Evolutionary conservation across 768 basidiomycete species (phyloP).

Genomic region (Rhizopogon sp.): DNA sequence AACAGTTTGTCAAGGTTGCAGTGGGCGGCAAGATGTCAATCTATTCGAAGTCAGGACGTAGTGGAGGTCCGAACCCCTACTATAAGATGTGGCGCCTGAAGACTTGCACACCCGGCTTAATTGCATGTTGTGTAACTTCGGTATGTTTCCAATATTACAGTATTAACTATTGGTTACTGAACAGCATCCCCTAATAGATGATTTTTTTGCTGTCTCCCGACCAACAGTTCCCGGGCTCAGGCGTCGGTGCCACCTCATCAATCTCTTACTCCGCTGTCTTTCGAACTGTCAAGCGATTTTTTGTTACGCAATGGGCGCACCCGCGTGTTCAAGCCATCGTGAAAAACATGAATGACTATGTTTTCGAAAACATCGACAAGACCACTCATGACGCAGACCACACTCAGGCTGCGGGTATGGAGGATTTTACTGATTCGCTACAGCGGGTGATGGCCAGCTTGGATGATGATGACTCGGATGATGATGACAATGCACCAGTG

Average conservation of each 20-base stretch:
- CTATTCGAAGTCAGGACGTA: not conserved
- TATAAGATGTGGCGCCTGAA: not conserved
- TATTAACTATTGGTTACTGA: not conserved
- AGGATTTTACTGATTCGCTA: too few species aligned
- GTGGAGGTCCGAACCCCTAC: not conserved
- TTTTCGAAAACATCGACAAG: not conserved
- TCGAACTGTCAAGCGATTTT: not conserved
- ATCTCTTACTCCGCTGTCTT: not conserved
- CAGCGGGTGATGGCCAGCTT: too few species aligned
- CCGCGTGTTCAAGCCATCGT: not conserved
- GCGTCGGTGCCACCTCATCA: not conserved
- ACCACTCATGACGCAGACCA: too few species aligned
- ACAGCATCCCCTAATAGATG: not conserved
- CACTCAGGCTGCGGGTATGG: too few species aligned
- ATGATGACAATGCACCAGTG: too few species aligned
- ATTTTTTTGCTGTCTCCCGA: slow-evolving; percentile 1
- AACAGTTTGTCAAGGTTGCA: slow-evolving; percentile 2
- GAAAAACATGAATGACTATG: not conserved
- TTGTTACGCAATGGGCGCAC: not conserved
- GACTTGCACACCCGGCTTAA: not conserved
- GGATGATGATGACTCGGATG: too few species aligned
- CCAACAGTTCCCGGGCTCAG: not conserved
- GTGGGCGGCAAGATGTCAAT: slow-evolving; percentile 1
- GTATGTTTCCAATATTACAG: not conserved
- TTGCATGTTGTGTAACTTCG: not conserved